phyloP scores from a whole-genome alignment of 345 rosid genomes.

The Salix arbutifolia region DNA sequence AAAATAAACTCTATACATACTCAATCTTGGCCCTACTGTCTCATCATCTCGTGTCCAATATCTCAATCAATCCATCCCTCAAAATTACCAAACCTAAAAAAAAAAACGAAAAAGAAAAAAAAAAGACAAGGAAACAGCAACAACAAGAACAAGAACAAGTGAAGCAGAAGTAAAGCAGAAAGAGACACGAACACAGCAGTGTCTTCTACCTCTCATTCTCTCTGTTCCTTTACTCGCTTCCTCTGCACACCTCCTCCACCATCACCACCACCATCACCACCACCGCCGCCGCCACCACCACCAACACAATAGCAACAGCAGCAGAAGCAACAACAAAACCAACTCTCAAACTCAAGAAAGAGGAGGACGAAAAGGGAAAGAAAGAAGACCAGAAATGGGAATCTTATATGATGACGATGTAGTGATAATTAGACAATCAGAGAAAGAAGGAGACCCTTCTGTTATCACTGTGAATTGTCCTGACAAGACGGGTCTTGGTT shows the following conservation, averaged over 20 bases:
- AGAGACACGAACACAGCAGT: conserved; percentile 3
- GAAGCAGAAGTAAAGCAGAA: conserved; percentile 28
- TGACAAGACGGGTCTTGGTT: conserved; percentile 94
- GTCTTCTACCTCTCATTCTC: background rate
- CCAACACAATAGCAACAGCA: background rate
- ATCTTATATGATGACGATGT: conserved; percentile 78
- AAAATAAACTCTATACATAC: background rate
- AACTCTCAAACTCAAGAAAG: background rate
- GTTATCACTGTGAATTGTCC: conserved; percentile 87
- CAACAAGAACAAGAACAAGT: conserved; percentile 17
- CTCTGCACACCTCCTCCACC: background rate
- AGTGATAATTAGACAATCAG: conserved; percentile 66
- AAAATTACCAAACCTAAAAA: background rate
- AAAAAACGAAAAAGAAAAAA: background rate
- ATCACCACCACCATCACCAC: background rate
- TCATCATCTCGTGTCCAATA: conserved; percentile 4
- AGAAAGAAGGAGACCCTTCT: conserved; percentile 68
- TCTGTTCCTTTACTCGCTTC: background rate
- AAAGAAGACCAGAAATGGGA: conserved; percentile 50
- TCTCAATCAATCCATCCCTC: background rate
- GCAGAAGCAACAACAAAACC: background rate
- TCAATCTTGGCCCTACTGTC: background rate
- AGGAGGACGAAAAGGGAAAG: background rate
- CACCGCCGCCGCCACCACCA: background rate
- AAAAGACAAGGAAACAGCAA: conserved; percentile 14